Conservation (phyloP, 768 basidiomycete species). For the Trametes gibbosa region DNA sequence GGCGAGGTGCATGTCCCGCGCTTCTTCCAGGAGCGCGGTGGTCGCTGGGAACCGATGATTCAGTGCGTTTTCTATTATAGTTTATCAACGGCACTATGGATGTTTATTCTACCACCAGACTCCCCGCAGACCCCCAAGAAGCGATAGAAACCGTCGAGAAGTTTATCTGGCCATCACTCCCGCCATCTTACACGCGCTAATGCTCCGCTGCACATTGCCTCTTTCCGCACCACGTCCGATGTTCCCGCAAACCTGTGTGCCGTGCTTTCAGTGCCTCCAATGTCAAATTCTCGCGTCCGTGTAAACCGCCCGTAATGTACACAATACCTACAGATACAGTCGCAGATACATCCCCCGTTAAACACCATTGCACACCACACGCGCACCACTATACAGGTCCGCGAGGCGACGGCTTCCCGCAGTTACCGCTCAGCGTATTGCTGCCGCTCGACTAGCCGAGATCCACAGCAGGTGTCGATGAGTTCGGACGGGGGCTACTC, state of each 20-base stretch:
- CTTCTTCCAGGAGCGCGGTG: constrained; percentile 77
- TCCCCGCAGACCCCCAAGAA: constrained; percentile 66
- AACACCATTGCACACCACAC: not conserved
- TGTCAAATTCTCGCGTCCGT: not conserved
- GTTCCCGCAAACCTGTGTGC: not conserved
- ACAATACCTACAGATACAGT: constrained; percentile 1
- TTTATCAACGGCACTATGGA: not conserved
- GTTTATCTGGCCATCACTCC: constrained; percentile 67
- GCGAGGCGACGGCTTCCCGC: too few species aligned
- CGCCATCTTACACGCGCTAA: constrained; percentile 8
- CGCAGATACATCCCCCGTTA: not conserved
- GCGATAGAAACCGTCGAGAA: constrained; percentile 65
- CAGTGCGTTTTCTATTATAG: constrained; percentile 43
- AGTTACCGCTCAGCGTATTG: too few species aligned
- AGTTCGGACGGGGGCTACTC: not conserved
- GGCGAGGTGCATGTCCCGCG: constrained; percentile 68
- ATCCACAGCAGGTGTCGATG: not conserved
- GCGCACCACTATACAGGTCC: not conserved
- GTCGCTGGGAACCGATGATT: constrained; percentile 82
- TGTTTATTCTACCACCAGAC: constrained; percentile 38
- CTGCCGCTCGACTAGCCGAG: not conserved
- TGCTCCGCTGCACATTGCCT: not conserved
- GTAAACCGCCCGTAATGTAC: constrained; percentile 12
- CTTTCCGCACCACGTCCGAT: not conserved
- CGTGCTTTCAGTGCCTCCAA: not conserved